These are phyloP conservation scores for Podospora comata DNA, from an alignment of 495 filamentous ascomycete species.

Conservation along the genomic window DNA sequence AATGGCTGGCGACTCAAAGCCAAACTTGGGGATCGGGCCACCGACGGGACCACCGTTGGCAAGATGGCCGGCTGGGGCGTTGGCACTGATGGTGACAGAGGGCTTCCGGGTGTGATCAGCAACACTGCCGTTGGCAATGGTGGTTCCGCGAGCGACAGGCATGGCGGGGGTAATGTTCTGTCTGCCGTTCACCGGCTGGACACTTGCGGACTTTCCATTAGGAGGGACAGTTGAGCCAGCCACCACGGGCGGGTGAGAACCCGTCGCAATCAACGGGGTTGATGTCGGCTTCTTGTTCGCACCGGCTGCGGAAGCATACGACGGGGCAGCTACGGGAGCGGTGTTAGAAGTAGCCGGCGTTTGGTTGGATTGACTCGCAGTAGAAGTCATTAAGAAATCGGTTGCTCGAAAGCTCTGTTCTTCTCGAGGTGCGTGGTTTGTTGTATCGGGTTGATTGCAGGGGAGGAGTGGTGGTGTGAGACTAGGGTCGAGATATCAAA, in stretches of 20 bases:
- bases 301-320: slow-evolving; percentile 68
- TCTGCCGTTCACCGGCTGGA: slow-evolving; percentile 81
- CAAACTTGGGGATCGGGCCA: slow-evolving; percentile 67
- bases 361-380: slow-evolving; percentile 48
- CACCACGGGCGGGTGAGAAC: slow-evolving; percentile 63
- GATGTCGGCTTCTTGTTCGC: slow-evolving; percentile 73
- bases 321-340: slow-evolving; percentile 60
- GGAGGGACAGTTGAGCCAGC: slow-evolving; percentile 61
- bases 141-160: slow-evolving; percentile 56
- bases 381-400: slow-evolving; percentile 49
- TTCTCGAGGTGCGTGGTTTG: slow-evolving; percentile 21
- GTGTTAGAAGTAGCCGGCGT: slow-evolving; percentile 55
- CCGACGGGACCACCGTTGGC: slow-evolving; percentile 67
- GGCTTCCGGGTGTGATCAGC: slow-evolving; percentile 76
- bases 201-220: slow-evolving; percentile 69
- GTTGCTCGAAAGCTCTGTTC: slow-evolving; percentile 36
- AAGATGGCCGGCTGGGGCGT: slow-evolving; percentile 68
- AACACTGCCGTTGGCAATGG: slow-evolving; percentile 51
- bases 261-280: slow-evolving; percentile 65
- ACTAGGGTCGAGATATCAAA: slow-evolving; percentile 35
- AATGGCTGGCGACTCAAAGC: slow-evolving; percentile 71
- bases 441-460: slow-evolving; percentile 14
- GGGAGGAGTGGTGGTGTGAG: slow-evolving; percentile 14
- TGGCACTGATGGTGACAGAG: slow-evolving; percentile 84
- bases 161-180: slow-evolving; percentile 69